Evolutionary conservation across 2,329 filamentous ascomycete species (phyloP), one percentile per base, ranked within the genome.

Genomic region (Ambrosiella cleistominuta): DNA sequence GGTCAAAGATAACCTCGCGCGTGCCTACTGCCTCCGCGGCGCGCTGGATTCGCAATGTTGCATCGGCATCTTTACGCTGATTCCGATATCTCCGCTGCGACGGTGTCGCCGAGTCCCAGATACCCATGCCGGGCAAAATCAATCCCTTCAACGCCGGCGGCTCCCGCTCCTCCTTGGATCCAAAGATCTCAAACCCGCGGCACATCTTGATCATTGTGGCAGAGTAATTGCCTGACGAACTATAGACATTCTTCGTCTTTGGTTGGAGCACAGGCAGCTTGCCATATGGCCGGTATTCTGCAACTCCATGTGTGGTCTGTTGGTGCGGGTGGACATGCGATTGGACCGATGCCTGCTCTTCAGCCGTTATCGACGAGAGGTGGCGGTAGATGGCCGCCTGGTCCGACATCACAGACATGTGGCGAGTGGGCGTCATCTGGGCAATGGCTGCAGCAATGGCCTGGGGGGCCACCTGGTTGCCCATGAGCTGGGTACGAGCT

Each of bases 31-130:
- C 73, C 62, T 76, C 74, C 0, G 86, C 88, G 15, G 79, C 80
- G 56, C 75, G 68, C 63, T 82, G 76, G 68, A 91, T 81, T 60
- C 79, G 77, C 58, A 79, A 74, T 19, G 88, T 71, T n/a, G 88
- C 81, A 0, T 80, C 82, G n/a, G 74, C 75, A 57, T 83, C 80
- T 68, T 91, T 91, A 64, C 84, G 81, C 69, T 91, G 86, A 66
- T 90, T 90, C 56, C 86, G 76, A 70, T 81, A 86, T 51, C 82
- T 77, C 64, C 81, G 83, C 75, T 86, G 84, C 61, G 84, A 79
- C 13, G 81, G 77, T 3, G 83, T 86, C 3, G 86, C 86, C 57
- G 86, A 81, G 68, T 91, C 86, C 66, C 90, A 89, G n/a, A 88
- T 75, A 57, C 80, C 78, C 86, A 90, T 90, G 15, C 86, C 86